phyloP scores from a whole-genome alignment of 257 asterid genomes.

The Apocynum venetum region DNA sequence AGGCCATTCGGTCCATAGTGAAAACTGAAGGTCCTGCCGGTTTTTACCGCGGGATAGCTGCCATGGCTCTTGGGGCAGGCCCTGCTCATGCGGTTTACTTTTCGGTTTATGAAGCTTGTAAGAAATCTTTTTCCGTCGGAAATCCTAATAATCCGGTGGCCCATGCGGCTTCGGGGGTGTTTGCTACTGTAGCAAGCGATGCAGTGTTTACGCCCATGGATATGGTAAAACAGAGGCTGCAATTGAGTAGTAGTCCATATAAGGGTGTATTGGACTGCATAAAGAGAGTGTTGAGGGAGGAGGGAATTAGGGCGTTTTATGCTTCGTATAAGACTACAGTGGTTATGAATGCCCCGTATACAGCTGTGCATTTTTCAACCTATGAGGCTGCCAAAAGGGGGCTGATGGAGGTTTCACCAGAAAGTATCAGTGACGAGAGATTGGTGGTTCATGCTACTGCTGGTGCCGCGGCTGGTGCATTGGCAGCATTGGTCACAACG shows the following conservation, averaged over 20 bases:
- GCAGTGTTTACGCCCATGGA: conserved; percentile 96
- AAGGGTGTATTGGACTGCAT: conserved; percentile 83
- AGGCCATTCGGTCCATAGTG: conserved; percentile 60
- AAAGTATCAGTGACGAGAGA: conserved; percentile 56
- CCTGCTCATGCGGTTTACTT: conserved; percentile 97
- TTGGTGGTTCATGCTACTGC: conserved; percentile 89
- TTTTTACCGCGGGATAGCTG: conserved; percentile 87
- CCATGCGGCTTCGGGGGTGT: conserved; percentile 78
- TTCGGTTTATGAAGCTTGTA: conserved; percentile 74
- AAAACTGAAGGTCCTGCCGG: conserved; percentile 69
- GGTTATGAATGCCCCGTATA: conserved; percentile 92
- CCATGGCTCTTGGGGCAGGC: conserved; percentile 97
- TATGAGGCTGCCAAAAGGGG: conserved; percentile 88
- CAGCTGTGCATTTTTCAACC: conserved; percentile 87
- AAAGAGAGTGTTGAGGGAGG: conserved; percentile 68
- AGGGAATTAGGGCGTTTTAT: conserved; percentile 71
- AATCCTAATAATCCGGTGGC: conserved; percentile 59
- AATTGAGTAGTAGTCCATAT: conserved; percentile 71
- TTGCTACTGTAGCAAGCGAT: conserved; percentile 86
- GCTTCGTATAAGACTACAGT: conserved; percentile 86
- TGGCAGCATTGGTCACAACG: conserved; percentile 78
- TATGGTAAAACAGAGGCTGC: conserved; percentile 97
- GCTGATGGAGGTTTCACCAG: conserved; percentile 59
- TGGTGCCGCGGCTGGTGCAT: conserved; percentile 94
- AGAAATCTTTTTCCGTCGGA: conserved; percentile 65